Base-by-base conservation (phyloP, 108 stramenopile species). In the Licmophora abbreviata region DNA sequence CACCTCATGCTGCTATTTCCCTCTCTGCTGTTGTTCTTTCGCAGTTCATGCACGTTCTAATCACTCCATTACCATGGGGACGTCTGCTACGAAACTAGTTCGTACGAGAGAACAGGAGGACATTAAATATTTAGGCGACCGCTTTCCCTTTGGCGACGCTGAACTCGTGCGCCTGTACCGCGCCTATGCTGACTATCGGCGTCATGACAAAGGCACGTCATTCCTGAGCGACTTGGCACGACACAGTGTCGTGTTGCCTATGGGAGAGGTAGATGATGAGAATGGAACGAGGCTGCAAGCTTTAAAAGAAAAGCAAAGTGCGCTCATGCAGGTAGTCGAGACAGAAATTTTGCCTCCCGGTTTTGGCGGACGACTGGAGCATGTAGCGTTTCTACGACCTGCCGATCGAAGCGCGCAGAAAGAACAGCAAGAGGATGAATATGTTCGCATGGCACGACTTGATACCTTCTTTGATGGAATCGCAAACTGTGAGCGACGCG, bases 91-190 rank as follows among this genome's bases (percentile, higher is more conserved):
- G 12, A 47, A 7, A 10, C 35, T 33, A 10, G 31, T 20, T n/a
- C n/a, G 15, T 3, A 40, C 61, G 1, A 48, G 34, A 35, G 48
- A 58, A 17, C 64, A 73, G 21, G 5, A 62, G 36, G 75, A 76
- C 52, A 63, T 76, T 33, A 44, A 58, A 46, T 60, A 67, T 34
- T 44, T 78, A 7, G 78, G 73, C 28, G 59, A 68, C 38, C 61
- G 69, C 35, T 48, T 67, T 51, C 78, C 78, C 3, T 79, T 74
- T 61, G 78, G 78, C 3, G 73, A 79, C 51, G 66, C 44, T 0
- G 78, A 79, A 62, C 35, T 79, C 3, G 8, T 56, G 5, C 52
- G 55, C n/a, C 43, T 79, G 28, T 68, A 73, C 45, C 48, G 63
- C 7, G 48, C 51, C 25, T 79, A 67, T 43, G 58, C 63, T 11